Base-by-base conservation (phyloP, 2,329 filamentous ascomycete genomes). In the Alternaria burnsii region DNA sequence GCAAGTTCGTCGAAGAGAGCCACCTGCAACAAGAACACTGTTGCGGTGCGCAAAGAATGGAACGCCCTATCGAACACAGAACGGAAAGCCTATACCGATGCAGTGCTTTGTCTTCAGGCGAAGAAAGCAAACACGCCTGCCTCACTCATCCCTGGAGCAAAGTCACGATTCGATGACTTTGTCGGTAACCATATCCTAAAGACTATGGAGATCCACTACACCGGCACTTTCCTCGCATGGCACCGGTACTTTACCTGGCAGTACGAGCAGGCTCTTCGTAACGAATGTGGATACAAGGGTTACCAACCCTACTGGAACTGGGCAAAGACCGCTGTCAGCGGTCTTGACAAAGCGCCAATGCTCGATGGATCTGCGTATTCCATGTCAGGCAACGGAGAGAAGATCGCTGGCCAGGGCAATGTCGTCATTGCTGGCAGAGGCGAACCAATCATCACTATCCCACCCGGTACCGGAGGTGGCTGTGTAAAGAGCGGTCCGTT, bases 351-450 rank as follows among this genome's bases (percentile, higher is more conserved):
- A 22, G 81, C 84, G 1, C 80, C 84, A 14, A 71, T 88, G 54
- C 87, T 88, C 63, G 84, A 86, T 65, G 86, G 86, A 52, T 83
- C 82, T 55, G 81, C 79, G 26, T 83, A 80, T 55, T 77, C 80
- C 16, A 73, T 78, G 67, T 66, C 80, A 32, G 82, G 83, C 24
- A 83, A 86, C 60, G 84, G 85, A 32, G 74, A 69, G 12, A 77
- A 70, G 52, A 73, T 69, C 24, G 51, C 63, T 8, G 68, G 66
- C 3, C 67, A 66, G 18, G 80, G 67, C 70, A 52, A 66, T 12
- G 77, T 65, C 63, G 76, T 50, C 34, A 48, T 70, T 16, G 65
- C 57, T 14, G 59, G 55, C 3, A 69, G 65, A 8, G 68, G 59
- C 11, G 43, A 61, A 0, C 72, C 71, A 24, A 61, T 63, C 3